Conservation (phyloP, 768 basidiomycete species). For the Pulveroboletus sp. region DNA sequence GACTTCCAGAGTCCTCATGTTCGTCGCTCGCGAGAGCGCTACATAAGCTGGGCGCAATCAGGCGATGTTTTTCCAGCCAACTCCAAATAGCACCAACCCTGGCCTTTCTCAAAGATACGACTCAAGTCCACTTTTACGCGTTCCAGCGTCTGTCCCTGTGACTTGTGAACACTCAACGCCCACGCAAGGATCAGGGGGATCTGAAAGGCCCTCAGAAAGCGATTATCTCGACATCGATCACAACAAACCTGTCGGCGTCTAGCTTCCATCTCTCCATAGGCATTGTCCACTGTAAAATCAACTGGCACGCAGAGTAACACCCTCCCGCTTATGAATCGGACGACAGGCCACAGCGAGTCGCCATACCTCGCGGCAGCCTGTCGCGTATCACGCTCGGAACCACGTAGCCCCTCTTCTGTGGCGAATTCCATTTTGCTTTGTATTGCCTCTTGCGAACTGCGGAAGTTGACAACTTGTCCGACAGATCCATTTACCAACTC, state of each 20-base stretch:
- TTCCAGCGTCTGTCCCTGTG: conserved; percentile 85
- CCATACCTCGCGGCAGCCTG: conserved; percentile 17
- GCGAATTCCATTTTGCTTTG: conserved; percentile 35
- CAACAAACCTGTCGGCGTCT: conserved; percentile 48
- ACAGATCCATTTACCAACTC: conserved; percentile 66
- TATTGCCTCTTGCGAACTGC: conserved; percentile 39
- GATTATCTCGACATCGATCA: background rate
- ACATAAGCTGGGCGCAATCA: conserved; percentile 49
- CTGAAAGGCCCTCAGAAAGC: conserved; percentile 30
- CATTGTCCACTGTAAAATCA: conserved; percentile 62
- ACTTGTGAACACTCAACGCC: conserved; percentile 86
- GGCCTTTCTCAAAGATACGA: conserved; percentile 74
- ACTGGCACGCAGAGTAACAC: conserved; percentile 47
- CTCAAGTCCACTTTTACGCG: conserved; percentile 76
- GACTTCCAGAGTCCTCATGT: conserved; percentile 60
- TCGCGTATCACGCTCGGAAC: conserved; percentile 23
- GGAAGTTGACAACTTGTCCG: conserved; percentile 50
- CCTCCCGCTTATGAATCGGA: conserved; percentile 50
- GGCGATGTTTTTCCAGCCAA: background rate
- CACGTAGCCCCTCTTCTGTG: conserved; percentile 30
- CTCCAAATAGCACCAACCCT: conserved; percentile 42
- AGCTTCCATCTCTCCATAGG: conserved; percentile 55
- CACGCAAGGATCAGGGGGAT: conserved; percentile 70
- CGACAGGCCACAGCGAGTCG: conserved; percentile 51
- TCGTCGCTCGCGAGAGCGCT: conserved; percentile 68